Percentiles rank a stretch among this genome's conserved stretches.
Conservation (phyloP, 306 rosid genomes). For the Lathyrus sativus region DNA sequence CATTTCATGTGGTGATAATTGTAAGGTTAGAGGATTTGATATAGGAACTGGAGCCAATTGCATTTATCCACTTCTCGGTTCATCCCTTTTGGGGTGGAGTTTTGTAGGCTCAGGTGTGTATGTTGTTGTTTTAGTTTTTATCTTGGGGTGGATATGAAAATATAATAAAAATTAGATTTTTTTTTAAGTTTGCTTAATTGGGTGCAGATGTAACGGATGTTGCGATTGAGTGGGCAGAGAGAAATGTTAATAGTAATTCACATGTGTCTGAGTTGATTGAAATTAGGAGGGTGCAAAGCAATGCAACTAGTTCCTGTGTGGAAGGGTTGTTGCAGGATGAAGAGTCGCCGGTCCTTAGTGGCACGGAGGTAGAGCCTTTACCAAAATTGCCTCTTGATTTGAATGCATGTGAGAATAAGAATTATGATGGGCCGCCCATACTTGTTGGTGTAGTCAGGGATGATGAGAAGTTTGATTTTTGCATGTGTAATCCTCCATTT, state of each 20-base stretch:
- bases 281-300: constrained; percentile 67
- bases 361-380: constrained; percentile 35
- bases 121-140: neutral
- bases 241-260: constrained; percentile 66
- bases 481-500: constrained; percentile 98
- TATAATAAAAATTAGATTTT: neutral
- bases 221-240: constrained; percentile 85
- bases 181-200: constrained; percentile 20
- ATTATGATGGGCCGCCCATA: constrained; percentile 66
- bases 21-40: constrained; percentile 76
- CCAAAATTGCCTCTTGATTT: constrained; percentile 46
- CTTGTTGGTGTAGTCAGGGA: constrained; percentile 79
- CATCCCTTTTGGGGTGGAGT: constrained; percentile 82
- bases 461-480: constrained; percentile 84
- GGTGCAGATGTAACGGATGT: constrained; percentile 79
- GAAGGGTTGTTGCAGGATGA: constrained; percentile 42
- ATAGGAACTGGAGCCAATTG: constrained; percentile 95
- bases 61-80: constrained; percentile 93
- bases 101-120: constrained; percentile 85
- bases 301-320: constrained; percentile 18
- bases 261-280: constrained; percentile 71
- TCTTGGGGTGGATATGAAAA: neutral
- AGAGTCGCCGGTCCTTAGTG: constrained; percentile 26
- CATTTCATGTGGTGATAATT: constrained; percentile 33
- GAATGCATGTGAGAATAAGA: constrained; percentile 32